Base-by-base conservation (phyloP, 73 alveolate species). In the Urostyla sp. region DNA sequence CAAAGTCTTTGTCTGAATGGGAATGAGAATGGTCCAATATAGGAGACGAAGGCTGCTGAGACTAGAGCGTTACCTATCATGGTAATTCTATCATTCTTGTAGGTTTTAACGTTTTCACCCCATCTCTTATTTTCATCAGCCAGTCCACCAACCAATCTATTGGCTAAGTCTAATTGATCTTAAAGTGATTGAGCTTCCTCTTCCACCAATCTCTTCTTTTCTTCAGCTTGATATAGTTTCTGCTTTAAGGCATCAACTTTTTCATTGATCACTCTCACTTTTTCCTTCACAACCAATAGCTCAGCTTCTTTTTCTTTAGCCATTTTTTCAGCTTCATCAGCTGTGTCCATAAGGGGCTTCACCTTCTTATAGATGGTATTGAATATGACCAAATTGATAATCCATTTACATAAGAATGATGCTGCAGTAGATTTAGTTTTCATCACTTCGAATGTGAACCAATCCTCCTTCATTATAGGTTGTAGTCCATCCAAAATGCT, bases 41-140 rank as follows among this genome's bases (percentile, higher is more conserved):
- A 98, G 16, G 99, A 98, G 51, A 98, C 99, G 89, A 98, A 98
- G 58, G 99, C 99, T 3, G 99, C 95, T 32, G 99, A 98, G 49
- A 97, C 82, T 50, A 97, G 93, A 18, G 99, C 97, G 76, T 98
- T 97, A 45, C 99, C 99, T 34, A 98, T 95, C 87, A 97, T 91
- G 23, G 97, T 96, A 56, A 93, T 90, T 73, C 90, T 93, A 61
- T 94, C 95, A 32, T 93, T 91, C 81, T 96, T 94, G 90, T 92
- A 89, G 27, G 90, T 85, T 45, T 88, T 88, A 1, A 96, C 99
- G 56, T 89, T 95, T 48, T 91, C 95, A 26, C 96, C 94, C 99
- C 99, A 97, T 74, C 99, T 94, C 77, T 89, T 90, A 89, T 97
- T 97, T 72, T 97, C 98, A 67, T 95, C 97, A 16, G 99, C 99